Base-by-base conservation (phyloP, 2,329 filamentous ascomycete species). In the Monilinia fructigena region DNA sequence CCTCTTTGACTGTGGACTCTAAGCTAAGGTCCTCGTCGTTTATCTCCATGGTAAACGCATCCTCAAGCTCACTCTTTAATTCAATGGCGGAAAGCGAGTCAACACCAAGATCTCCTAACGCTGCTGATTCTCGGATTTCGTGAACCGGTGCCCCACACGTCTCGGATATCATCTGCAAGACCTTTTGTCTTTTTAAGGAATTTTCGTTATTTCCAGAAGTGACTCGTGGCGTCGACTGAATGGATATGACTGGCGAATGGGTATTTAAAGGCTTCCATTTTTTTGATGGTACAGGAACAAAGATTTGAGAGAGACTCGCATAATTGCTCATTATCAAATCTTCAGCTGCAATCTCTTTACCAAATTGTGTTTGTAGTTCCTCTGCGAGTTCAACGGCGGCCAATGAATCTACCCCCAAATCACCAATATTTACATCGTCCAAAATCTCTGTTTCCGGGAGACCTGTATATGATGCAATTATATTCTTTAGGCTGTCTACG, bases 361-460 rank as follows among this genome's bases (percentile, higher is more conserved):
- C 26, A 65, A 66, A 69, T 8, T 16, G n/a, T 16, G 62, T 50
- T 42, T 69, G 65, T 14, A 79, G 73, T 23, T 78, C 77, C 18
- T 67, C 67, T 2, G 71, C 65, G n/a, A 79, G 67, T 61, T 79
- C 78, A 54, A 73, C 76, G 1, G 70, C 73, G 70, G 78, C 74
- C 18, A 79, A 68, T 8, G 78, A 79, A 64, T 79, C 78, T 8
- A 79, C 70, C 1, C 78, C 78, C 6, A 79, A 63, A 40, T 78
- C 76, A 10, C 68, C 72, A 31, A 78, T 67, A 10, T 72, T 67
- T 3, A 69, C 63, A 20, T 73, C 70, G n/a, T 74, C 66, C 20
- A 74, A 8, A 7, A 65, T n/a, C n/a, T 58, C 53, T 10, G 20
- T 20, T 5, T 23, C 62, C 69, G 3, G 20, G 35, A 58, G 28